Base-by-base conservation (phyloP, 2,329 filamentous ascomycete species). In the Coniochaeta sp. region DNA sequence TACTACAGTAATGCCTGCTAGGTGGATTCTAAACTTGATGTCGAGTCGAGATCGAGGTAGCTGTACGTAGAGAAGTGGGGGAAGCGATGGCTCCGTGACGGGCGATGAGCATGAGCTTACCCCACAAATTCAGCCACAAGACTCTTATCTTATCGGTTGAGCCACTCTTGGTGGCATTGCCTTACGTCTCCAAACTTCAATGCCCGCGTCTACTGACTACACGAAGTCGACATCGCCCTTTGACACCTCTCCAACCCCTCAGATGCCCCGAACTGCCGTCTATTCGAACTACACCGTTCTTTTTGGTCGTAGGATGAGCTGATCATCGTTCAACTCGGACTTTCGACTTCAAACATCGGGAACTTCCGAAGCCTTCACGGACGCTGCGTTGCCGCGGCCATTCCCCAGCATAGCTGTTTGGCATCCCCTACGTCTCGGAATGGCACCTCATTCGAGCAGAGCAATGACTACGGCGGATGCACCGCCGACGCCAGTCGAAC, bases 381-480 rank as follows among this genome's bases (percentile, higher is more conserved):
- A 52, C 24, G 7, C 47, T 12, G 4, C 47, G n/a, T 31, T 28
- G 47, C 12, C n/a, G 3, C 12, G 11, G 3, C n/a, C 22, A 31
- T 3, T 14, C 16, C 26, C n/a, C 22, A 28, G 22, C 47, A 26
- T 19, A 17, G 16, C 9, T n/a, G 38, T 17, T 19, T 40, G 16
- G 9, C 38, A 4, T 19, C 17, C 38, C 38, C 17, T 17, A 17
- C 47, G 4, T n/a, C 14, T 31, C 54, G 22, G 22, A 11, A 58
- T 58, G 56, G 56, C 56, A 22, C 56, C 56, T 19, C 34, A 58
- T 31, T 40, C 56, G 36, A 44, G 56, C 56, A 40, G 56, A 33
- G 33, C 56, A 8, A 43, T 34, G 34, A 44, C 56, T 6, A 31
- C 56, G 22, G 56, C 26, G 3, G 56, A 44, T n/a, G 56, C 56